Conservation (phyloP, 345 rosid species). For the Rhizophora mangle region DNA sequence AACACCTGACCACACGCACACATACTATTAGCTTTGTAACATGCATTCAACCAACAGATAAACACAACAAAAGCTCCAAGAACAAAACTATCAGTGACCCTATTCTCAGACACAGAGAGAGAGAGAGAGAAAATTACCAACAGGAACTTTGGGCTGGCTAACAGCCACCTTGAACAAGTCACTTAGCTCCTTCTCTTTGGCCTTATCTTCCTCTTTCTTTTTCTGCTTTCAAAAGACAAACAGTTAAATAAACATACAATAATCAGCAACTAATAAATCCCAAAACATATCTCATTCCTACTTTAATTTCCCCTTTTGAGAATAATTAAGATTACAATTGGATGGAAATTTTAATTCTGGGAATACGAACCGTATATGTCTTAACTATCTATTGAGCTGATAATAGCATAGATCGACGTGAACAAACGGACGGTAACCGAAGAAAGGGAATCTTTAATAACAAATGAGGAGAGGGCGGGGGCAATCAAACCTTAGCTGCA, state of each 20-base stretch:
- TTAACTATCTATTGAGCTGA: too few relatives aligned
- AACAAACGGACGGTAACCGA: neutral
- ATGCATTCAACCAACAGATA: neutral
- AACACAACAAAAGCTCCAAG: constrained; percentile 6
- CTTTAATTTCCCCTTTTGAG: neutral
- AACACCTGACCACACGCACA: constrained; percentile 52
- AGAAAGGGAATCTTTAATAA: neutral
- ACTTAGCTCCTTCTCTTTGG: constrained; percentile 86
- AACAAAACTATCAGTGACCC: neutral
- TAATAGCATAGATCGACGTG: too few relatives aligned
- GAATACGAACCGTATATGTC: too few relatives aligned
- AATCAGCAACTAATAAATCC: neutral
- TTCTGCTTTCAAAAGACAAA: constrained; percentile 43
- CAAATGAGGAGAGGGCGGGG: neutral
- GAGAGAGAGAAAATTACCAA: constrained; percentile 36
- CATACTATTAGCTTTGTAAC: neutral
- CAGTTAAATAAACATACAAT: neutral
- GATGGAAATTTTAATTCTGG: neutral
- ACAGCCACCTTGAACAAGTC: constrained; percentile 90
- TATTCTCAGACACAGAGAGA: neutral
- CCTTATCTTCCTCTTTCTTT: constrained; percentile 97
- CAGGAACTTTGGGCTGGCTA: constrained; percentile 92
- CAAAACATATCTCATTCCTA: neutral
- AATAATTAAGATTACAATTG: neutral
- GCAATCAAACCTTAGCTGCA: constrained; percentile 63